Percentiles rank a stretch among this genome's conserved stretches.
phyloP scores from a whole-genome alignment of 768 basidiomycete genomes.

The Ramaria sp. region DNA sequence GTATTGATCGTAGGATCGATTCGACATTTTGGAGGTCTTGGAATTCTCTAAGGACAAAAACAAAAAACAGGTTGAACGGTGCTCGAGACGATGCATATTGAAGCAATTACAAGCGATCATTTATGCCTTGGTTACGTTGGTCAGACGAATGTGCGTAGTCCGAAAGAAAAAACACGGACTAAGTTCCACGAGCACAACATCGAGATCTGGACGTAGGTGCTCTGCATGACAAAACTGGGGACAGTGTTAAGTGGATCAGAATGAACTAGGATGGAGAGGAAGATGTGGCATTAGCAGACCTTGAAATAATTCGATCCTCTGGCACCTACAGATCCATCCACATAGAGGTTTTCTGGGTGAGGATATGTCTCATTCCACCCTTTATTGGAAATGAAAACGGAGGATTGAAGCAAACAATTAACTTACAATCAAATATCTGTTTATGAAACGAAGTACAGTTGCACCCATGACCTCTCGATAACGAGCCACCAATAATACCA shows the following conservation, averaged over 20 bases:
- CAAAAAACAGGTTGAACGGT: background rate
- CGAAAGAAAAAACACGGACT: background rate
- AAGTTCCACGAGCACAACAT: slow-evolving; percentile 3
- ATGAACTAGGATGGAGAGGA: background rate
- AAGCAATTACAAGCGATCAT: background rate
- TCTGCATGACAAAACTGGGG: slow-evolving; percentile 2
- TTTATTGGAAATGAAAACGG: background rate
- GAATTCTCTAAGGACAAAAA: background rate
- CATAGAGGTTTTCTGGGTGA: background rate
- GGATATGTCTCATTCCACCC: slow-evolving; percentile 4
- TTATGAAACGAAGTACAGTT: slow-evolving; percentile 5
- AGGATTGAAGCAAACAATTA: background rate
- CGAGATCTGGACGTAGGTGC: slow-evolving; percentile 1
- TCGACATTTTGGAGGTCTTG: background rate
- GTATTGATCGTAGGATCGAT: background rate
- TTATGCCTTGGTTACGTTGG: background rate
- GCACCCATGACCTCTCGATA: slow-evolving; percentile 6
- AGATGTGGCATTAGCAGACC: background rate
- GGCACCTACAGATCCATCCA: slow-evolving; percentile 5
- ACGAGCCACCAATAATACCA: slow-evolving; percentile 7
- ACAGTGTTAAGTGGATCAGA: too few species aligned
- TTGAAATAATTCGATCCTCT: slow-evolving; percentile 9
- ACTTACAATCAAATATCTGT: slow-evolving; percentile 5
- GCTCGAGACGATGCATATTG: background rate
- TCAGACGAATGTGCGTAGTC: too few species aligned